Conservation (phyloP, 768 basidiomycete species). For the Trametes cinnabarina region DNA sequence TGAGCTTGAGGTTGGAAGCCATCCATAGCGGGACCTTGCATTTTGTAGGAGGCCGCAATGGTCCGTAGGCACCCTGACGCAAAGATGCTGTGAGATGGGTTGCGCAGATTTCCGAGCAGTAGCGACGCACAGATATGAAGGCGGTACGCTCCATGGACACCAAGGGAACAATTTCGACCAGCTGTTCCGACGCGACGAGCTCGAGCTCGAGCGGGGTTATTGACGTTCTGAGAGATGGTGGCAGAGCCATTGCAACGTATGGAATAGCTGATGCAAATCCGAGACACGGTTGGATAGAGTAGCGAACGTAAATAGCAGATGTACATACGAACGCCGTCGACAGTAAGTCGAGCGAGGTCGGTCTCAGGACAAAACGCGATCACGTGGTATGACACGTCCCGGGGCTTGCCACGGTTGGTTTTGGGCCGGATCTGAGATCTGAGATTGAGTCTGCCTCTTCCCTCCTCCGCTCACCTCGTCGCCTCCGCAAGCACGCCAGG, state of each 20-base stretch:
- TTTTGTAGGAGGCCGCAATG: slow-evolving; percentile 84
- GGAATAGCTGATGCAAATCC: neutral
- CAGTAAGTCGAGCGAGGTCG: too few species aligned
- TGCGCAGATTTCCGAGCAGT: neutral
- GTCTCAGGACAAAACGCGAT: neutral
- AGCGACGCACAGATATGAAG: slow-evolving; percentile 72
- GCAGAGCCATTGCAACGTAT: slow-evolving; percentile 64
- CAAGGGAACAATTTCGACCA: slow-evolving; percentile 83
- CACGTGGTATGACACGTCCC: slow-evolving; percentile 16
- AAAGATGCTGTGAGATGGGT: too few species aligned
- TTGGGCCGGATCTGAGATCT: neutral
- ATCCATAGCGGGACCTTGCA: slow-evolving; percentile 93
- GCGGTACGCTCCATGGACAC: slow-evolving; percentile 90
- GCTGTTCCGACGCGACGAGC: slow-evolving; percentile 80
- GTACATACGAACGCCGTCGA: too few species aligned
- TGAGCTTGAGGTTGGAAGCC: slow-evolving; percentile 88
- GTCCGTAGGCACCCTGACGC: slow-evolving; percentile 89
- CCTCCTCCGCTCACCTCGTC: neutral
- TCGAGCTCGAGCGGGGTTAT: slow-evolving; percentile 85
- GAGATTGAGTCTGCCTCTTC: neutral
- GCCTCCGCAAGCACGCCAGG: neutral
- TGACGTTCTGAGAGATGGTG: slow-evolving; percentile 63
- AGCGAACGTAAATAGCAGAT: too few species aligned
- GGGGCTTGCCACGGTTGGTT: slow-evolving; percentile 20
- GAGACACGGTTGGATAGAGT: too few species aligned